Conservation (phyloP, 2,329 filamentous ascomycete genomes). For the Aspergillus sp. region DNA sequence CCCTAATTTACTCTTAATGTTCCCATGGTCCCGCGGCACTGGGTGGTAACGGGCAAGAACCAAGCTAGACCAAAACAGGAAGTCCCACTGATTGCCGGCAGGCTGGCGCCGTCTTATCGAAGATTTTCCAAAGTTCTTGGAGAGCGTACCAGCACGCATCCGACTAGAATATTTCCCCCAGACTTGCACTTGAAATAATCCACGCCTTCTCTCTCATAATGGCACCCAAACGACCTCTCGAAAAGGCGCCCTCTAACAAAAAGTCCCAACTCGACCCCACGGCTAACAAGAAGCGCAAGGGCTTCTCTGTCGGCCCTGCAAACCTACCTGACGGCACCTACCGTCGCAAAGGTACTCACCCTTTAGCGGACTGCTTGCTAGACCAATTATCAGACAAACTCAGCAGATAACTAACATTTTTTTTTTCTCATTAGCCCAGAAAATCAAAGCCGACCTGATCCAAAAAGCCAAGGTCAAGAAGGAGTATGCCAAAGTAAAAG, state of each 20-base stretch:
- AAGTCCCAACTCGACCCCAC: conserved; percentile 47
- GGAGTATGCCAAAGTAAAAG: conserved; percentile 84
- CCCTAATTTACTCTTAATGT: no score
- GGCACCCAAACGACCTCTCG: conserved; percentile 59
- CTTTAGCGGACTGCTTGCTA: not conserved
- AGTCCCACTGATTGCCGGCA: not conserved
- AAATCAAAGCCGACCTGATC: conserved; percentile 86
- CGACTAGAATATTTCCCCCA: not conserved
- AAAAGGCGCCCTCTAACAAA: conserved; percentile 35
- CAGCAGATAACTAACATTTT: not conserved
- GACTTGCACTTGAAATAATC: not conserved
- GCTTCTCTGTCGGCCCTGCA: conserved; percentile 82
- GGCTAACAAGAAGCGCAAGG: conserved; percentile 59
- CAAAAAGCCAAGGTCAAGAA: conserved; percentile 93
- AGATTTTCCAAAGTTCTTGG: not conserved
- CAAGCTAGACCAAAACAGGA: no score
- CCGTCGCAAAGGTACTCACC: conserved; percentile 67
- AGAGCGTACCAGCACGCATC: not conserved
- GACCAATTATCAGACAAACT: not conserved
- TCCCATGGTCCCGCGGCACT: no score
- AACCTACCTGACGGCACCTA: conserved; percentile 90
- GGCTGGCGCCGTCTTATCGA: not conserved
- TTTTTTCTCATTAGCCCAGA: conserved; percentile 60
- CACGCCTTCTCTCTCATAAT: conserved; percentile 42
- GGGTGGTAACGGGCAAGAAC: no score